Evolutionary conservation across 169 alveolate genomes (phyloP), one percentile per base, ranked within the genome.

Genomic region (Plasmodium fragile): DNA sequence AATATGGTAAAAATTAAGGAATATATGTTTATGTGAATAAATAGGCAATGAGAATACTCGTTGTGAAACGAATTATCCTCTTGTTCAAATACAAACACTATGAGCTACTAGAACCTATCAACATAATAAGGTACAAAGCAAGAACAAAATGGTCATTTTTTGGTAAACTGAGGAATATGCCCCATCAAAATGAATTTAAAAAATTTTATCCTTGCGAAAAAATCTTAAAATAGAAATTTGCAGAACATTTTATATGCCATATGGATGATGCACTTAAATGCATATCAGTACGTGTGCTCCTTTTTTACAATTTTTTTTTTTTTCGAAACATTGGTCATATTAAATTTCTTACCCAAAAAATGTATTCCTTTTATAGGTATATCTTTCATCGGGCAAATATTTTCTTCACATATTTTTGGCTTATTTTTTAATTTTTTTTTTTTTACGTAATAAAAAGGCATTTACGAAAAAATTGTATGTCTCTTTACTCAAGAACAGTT

Each of bases 251-350:
- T 65, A 25, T 41, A 13, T 30, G 69, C 0, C 39, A 39, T 43
- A 78, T 36, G 4, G 43, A 30, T 32, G 53, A 18, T 78, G 83
- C 83, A 78, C 83, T 78, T 41, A 36, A 43, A 43, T 78, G 83
- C 83, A 78, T 43, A 78, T 41, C 10, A 43, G 10, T 49, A 78
- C 32, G n/a, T 18, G 16, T 41, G 55, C 25, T 39, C 55, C 55
- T 30, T 78, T 78, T 78, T 78, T 41, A 22, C 28, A 18, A 36
- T 5, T 41, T 77, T 78, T 49, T 78, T 49, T 41, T 78, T 43
- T 36, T 30, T 25, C 53, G 30, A 22, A 22, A 78, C 69, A 39
- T 78, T 16, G 70, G 55, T 36, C 25, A 36, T 77, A 77, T 41
- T 11, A 78, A 36, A 78, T 22, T n/a, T 41, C 25, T 78, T 78